These are phyloP conservation scores for Epichloe sp. DNA, from an alignment of 2,329 filamentous ascomycete species.

Conservation along the genomic window DNA sequence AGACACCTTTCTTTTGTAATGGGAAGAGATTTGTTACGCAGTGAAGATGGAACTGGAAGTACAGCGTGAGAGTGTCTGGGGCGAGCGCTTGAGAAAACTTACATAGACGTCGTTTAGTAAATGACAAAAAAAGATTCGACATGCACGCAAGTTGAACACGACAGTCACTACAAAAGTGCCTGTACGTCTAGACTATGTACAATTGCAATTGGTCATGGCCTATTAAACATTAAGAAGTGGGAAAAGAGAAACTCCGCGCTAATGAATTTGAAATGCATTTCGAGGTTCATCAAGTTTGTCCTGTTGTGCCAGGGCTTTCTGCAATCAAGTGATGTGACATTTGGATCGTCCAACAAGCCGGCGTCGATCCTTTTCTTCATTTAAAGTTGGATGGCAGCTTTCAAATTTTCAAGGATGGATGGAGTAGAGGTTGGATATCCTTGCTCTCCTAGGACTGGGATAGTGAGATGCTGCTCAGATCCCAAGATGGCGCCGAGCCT, in stretches of 20 bases:
- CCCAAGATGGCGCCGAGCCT: not conserved
- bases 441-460: not conserved
- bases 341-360: not conserved
- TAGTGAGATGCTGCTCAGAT: not conserved
- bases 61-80: conserved; percentile 11
- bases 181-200: not conserved
- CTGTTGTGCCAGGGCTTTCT: not conserved
- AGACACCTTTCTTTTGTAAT: conserved; percentile 4
- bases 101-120: conserved; percentile 8
- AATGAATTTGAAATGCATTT: not conserved
- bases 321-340: not conserved
- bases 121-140: not conserved
- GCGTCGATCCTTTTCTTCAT: not conserved
- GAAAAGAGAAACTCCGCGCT: conserved; percentile 1
- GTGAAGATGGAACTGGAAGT: conserved; percentile 15
- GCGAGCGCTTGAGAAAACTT: conserved; percentile 7
- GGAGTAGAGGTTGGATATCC: not conserved
- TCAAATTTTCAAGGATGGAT: not conserved
- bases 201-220: not conserved
- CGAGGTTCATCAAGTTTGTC: not conserved
- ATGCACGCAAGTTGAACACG: not conserved
- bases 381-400: not conserved
- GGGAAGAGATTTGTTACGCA: conserved; percentile 13
- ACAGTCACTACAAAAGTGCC: not conserved
- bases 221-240: not conserved